Percentiles rank a stretch among this genome's conserved stretches.
Conservation (phyloP, 1,139 yeast genomes). For the Debaryomyces singareniensis region DNA sequence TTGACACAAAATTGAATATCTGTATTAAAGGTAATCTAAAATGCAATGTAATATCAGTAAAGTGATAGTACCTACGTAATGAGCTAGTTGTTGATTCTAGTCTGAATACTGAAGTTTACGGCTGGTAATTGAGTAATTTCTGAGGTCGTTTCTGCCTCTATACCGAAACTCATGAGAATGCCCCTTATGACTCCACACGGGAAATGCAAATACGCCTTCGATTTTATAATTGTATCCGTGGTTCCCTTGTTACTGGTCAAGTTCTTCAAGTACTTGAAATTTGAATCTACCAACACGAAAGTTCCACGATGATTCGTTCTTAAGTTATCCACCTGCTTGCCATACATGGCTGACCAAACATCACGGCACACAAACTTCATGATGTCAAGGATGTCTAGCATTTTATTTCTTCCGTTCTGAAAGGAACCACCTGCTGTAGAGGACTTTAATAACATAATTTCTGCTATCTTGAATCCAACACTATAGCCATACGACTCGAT, state of each 20-base stretch:
- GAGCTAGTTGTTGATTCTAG: slow-evolving; percentile 30
- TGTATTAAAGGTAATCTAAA: not conserved
- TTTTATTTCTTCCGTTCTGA: slow-evolving; percentile 36
- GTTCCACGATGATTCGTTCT: slow-evolving; percentile 90
- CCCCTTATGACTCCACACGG: slow-evolving; percentile 86
- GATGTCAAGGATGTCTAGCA: slow-evolving; percentile 63
- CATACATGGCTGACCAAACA: slow-evolving; percentile 74
- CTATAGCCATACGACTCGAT: slow-evolving; percentile 67
- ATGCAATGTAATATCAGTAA: too few relatives aligned
- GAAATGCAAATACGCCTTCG: slow-evolving; percentile 60
- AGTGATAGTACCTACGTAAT: not conserved
- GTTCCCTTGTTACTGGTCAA: slow-evolving; percentile 49
- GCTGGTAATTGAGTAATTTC: slow-evolving; percentile 60
- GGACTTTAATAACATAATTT: slow-evolving; percentile 54
- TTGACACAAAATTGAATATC: not conserved
- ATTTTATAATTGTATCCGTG: slow-evolving; percentile 42
- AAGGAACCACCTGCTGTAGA: not conserved
- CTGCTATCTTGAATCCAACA: slow-evolving; percentile 70
- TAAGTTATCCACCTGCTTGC: slow-evolving; percentile 85
- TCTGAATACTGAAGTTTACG: slow-evolving; percentile 68
- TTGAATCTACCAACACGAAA: slow-evolving; percentile 68
- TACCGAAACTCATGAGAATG: slow-evolving; percentile 63
- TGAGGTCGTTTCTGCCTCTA: slow-evolving; percentile 60
- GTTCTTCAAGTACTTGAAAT: slow-evolving; percentile 48
- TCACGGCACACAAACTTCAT: slow-evolving; percentile 93